phyloP scores from a whole-genome alignment of 495 filamentous ascomycete genomes.

The Neurospora intermedia region DNA sequence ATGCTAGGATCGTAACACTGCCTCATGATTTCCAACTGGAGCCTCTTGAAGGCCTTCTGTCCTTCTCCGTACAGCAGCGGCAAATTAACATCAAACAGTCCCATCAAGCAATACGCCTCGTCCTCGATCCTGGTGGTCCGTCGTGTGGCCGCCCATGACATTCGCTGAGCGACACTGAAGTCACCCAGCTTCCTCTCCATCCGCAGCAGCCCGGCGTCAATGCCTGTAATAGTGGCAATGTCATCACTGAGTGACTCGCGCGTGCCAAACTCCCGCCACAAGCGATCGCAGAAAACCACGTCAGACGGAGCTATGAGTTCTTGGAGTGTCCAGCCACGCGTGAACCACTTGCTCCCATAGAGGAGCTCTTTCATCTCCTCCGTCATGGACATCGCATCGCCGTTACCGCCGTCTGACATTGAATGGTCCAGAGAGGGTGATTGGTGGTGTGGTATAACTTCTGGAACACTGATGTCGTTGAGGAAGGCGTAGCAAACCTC shows the following conservation, averaged over 20 bases:
- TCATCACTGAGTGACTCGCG: constrained; percentile 3
- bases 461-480: constrained; percentile 9
- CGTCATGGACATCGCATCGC: not conserved
- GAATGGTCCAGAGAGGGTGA: not conserved
- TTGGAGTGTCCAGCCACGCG: constrained; percentile 33
- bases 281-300: constrained; percentile 20
- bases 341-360: constrained; percentile 22
- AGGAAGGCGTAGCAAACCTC: constrained; percentile 26
- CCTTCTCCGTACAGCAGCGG: constrained; percentile 17
- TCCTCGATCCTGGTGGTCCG: constrained; percentile 17
- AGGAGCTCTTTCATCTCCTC: not conserved
- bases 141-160: constrained; percentile 13
- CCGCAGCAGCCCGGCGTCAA: constrained; percentile 9
- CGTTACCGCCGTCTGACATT: constrained; percentile 8
- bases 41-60: constrained; percentile 8
- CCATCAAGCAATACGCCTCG: constrained; percentile 15
- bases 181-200: not conserved
- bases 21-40: constrained; percentile 13
- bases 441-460: not conserved
- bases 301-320: constrained; percentile 26
- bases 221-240: constrained; percentile 17
- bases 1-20: constrained; percentile 8
- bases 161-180: constrained; percentile 7
- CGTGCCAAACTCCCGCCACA: constrained; percentile 19
- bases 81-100: constrained; percentile 15